These are phyloP conservation scores for Rhizophlyctis rosea DNA, from an alignment of 192 early-diverging fungal genomes.

Conservation along the genomic window DNA sequence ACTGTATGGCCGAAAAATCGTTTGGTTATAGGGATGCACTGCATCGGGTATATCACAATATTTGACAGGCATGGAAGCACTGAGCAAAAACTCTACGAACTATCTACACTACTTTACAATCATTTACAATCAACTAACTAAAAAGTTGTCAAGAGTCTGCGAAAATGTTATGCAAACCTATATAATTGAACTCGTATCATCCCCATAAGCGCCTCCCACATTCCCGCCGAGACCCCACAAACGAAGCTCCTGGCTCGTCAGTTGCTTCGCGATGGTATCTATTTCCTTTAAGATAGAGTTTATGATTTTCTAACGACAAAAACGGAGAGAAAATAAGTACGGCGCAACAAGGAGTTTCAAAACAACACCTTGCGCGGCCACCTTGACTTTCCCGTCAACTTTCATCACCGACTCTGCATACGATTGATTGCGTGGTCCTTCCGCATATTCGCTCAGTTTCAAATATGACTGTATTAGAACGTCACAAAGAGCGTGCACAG, in stretches of 20 bases:
- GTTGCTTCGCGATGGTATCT: not conserved
- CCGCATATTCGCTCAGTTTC: constrained; percentile 35
- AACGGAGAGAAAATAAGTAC: not conserved
- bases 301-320: not conserved
- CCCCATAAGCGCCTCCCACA: too few relatives aligned
- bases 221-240: not conserved
- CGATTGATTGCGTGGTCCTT: constrained; percentile 27
- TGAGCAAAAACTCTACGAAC: too few relatives aligned
- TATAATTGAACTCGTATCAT: too few relatives aligned
- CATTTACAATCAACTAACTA: too few relatives aligned
- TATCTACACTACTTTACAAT: too few relatives aligned
- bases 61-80: too few relatives aligned
- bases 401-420: constrained; percentile 30
- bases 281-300: not conserved
- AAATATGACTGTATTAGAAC: constrained; percentile 37
- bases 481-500: constrained; percentile 37
- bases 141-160: too few relatives aligned
- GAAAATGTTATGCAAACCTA: too few relatives aligned
- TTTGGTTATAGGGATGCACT: too few relatives aligned
- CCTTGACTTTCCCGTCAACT: constrained; percentile 38
- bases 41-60: too few relatives aligned
- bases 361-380: constrained; percentile 1
- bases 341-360: not conserved
- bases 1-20: too few relatives aligned
- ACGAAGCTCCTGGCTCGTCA: not conserved